These are phyloP conservation scores for Sarcodon sp. DNA, from an alignment of 768 basidiomycete genomes.

Conservation along the genomic window DNA sequence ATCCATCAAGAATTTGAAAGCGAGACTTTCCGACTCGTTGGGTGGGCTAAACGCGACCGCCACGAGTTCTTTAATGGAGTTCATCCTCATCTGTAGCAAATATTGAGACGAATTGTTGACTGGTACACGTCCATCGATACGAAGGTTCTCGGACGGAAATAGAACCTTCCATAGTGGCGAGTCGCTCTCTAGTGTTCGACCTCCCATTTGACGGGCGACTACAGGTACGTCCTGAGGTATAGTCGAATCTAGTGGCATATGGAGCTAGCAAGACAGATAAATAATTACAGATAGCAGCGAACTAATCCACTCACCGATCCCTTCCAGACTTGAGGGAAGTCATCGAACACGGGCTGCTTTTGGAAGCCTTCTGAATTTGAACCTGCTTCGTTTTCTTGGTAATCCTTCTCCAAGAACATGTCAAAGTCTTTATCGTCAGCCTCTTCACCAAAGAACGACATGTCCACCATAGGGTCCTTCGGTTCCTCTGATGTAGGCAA, in stretches of 20 bases:
- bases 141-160: constrained; percentile 55
- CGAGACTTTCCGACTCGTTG: constrained; percentile 23
- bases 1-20: constrained; percentile 48
- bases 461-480: constrained; percentile 31
- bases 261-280: constrained; percentile 33
- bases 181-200: constrained; percentile 40
- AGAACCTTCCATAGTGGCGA: constrained; percentile 65
- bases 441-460: constrained; percentile 18
- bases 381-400: constrained; percentile 19
- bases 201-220: constrained; percentile 70
- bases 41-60: constrained; percentile 62
- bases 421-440: constrained; percentile 78
- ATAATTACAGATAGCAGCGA: constrained; percentile 3
- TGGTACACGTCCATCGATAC: constrained; percentile 79
- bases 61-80: constrained; percentile 64
- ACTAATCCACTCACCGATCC: constrained; percentile 43
- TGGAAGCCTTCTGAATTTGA: constrained; percentile 20
- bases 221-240: constrained; percentile 55
- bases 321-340: constrained; percentile 52
- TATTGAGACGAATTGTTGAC: constrained; percentile 68
- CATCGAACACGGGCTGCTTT: constrained; percentile 37
- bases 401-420: constrained; percentile 66
- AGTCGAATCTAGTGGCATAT: constrained; percentile 68
- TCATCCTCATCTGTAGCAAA: constrained; percentile 66
- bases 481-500: constrained; percentile 19